Base-by-base conservation (phyloP, 2,329 filamentous ascomycete species). In the Dothistroma pini region DNA sequence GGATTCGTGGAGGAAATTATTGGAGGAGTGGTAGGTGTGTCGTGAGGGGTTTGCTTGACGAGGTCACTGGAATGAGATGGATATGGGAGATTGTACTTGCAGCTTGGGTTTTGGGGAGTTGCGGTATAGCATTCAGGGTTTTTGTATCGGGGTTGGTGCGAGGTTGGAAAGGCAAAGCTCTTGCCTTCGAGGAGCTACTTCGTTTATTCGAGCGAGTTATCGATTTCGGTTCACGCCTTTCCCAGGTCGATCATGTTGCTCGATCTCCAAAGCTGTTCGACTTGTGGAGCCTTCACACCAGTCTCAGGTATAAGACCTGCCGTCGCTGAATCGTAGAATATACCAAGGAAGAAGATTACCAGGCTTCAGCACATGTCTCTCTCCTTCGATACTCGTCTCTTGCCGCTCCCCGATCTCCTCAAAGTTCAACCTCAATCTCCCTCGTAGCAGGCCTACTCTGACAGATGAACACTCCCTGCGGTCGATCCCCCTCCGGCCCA, bases 381-480 rank as follows among this genome's bases (percentile, higher is more conserved):
- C 3, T 16, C 14, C 34, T 38, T 16, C 34, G 14, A 11, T 16
- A 38, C 34, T 38, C 34, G 10, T 38, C 9, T 16, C 14, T n/a
- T 9, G 5, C 16, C 14, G 8, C 41, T 44, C n/a, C 3, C 32
- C 32, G n/a, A 54, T 32, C 34, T 14, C 29, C 41, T 66, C 59
- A 69, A 5, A 69, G 54, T 22, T 69, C 66, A 56, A 68, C 65
- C 63, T 68, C 66, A 47, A 69, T 63, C 49, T 68, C 65, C 48
- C 44, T 56, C 32, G 62, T 68, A 16, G 68, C 68, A n/a, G 68
- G 68, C 47, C 62, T 59, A 54, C 62, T 65, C 54, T 67, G 66
- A 58, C 68, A 69, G 14, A 69, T 69, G 16, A 68, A 66, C 16
- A 69, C 68, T 2, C 63, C 62, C 57, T 67, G 62, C 38, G 64